These are phyloP conservation scores for Mycena rosella DNA, from an alignment of 768 basidiomycete species.

Conservation along the genomic window DNA sequence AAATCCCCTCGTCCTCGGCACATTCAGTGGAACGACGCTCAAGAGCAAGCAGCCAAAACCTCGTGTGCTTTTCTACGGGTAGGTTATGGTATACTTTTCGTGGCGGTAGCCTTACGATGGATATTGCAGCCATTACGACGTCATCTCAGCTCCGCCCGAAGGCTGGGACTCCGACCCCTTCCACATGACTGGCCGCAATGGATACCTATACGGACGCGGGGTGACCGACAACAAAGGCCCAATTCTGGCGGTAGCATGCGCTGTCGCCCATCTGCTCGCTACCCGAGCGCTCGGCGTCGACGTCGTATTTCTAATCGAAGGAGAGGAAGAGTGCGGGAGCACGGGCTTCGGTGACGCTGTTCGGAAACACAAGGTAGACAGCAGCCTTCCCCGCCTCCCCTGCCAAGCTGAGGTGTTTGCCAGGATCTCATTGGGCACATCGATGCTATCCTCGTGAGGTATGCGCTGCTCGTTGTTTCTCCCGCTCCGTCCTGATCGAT, in stretches of 20 bases:
- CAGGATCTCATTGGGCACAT: conserved; percentile 87
- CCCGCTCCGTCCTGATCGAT: conserved; percentile 10
- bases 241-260: conserved; percentile 90
- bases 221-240: conserved; percentile 98
- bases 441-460: conserved; percentile 93
- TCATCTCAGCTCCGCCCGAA: conserved; percentile 82
- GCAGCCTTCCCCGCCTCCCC: background rate
- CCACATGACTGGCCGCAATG: conserved; percentile 83
- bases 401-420: conserved; percentile 9
- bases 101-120: conserved; percentile 4
- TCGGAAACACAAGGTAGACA: conserved; percentile 73
- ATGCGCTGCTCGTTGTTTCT: conserved; percentile 13
- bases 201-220: conserved; percentile 91
- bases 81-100: conserved; percentile 33
- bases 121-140: conserved; percentile 87
- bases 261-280: conserved; percentile 84
- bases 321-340: conserved; percentile 97
- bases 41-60: conserved; percentile 70
- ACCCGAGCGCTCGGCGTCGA: conserved; percentile 85
- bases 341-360: conserved; percentile 87
- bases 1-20: conserved; percentile 92
- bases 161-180: conserved; percentile 92
- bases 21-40: conserved; percentile 73
- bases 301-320: conserved; percentile 92
- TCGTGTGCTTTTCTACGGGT: conserved; percentile 94